Percentiles rank a stretch among this genome's conserved stretches.
phyloP scores from a whole-genome alignment of 805 yeast genomes.

The Vanderwaltozyma polyspora region DNA sequence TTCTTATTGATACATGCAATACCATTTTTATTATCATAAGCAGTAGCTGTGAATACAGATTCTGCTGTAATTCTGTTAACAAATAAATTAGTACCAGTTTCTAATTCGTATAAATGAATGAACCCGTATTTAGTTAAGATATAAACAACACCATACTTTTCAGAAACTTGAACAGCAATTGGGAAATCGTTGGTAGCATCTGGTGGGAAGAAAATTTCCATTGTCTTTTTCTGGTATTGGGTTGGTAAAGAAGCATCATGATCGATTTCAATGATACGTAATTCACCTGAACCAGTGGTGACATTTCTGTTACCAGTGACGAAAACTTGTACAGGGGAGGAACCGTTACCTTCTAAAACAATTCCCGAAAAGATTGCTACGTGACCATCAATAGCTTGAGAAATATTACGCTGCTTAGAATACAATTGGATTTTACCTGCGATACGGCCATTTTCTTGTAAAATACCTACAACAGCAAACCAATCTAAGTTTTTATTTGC shows the following conservation, averaged over 20 bases:
- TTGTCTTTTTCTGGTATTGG: conserved; percentile 70
- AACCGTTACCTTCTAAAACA: conserved; percentile 61
- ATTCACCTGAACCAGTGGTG: conserved; percentile 62
- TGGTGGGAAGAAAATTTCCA: conserved; percentile 91
- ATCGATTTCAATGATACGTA: conserved; percentile 93
- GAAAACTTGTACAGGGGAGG: conserved; percentile 68
- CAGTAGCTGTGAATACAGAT: conserved; percentile 81
- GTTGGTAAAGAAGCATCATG: conserved; percentile 77
- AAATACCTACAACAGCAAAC: conserved; percentile 92
- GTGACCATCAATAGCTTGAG: conserved; percentile 97
- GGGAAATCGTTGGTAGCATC: conserved; percentile 97
- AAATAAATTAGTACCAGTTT: conserved; percentile 82
- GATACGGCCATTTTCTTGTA: conserved; percentile 86
- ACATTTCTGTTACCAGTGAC: conserved; percentile 86
- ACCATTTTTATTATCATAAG: conserved; percentile 66
- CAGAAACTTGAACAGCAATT: conserved; percentile 75
- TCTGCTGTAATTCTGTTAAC: conserved; percentile 95
- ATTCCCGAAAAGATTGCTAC: conserved; percentile 81
- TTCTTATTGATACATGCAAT: conserved; percentile 85
- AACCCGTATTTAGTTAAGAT: conserved; percentile 92
- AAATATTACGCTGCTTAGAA: conserved; percentile 78
- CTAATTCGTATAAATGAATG: conserved; percentile 89
- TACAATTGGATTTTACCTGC: conserved; percentile 93
- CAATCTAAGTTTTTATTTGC: conserved; percentile 73
- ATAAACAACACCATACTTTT: conserved; percentile 77